phyloP scores from a whole-genome alignment of 2,329 filamentous ascomycete genomes.

The Aspergillus fischeri region DNA sequence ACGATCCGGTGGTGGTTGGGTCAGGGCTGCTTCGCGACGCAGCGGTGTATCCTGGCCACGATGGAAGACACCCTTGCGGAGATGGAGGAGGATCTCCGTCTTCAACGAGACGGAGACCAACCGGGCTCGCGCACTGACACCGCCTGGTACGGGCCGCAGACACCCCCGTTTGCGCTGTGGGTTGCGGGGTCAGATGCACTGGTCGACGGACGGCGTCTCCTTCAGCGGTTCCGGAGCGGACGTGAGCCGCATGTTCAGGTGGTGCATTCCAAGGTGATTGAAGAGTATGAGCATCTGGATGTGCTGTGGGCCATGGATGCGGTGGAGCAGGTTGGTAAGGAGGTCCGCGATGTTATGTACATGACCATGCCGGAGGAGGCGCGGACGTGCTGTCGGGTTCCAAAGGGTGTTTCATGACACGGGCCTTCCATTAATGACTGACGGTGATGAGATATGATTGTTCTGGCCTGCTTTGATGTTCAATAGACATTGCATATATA shows the following conservation, averaged over 20 bases:
- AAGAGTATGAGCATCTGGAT: conserved; percentile 89
- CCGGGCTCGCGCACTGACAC: conserved; percentile 34
- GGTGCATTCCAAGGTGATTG: conserved; percentile 77
- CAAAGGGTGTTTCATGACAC: conserved; percentile 43
- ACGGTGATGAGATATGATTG: neutral
- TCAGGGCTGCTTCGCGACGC: conserved; percentile 74
- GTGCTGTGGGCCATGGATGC: conserved; percentile 93
- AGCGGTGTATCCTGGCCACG: conserved; percentile 83
- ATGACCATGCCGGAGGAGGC: conserved; percentile 59
- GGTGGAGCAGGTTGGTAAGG: conserved; percentile 74
- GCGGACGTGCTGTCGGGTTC: conserved; percentile 58
- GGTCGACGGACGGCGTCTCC: conserved; percentile 72
- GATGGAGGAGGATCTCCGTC: conserved; percentile 33
- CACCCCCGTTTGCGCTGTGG: conserved; percentile 84
- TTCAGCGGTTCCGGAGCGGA: conserved; percentile 69
- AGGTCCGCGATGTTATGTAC: conserved; percentile 80
- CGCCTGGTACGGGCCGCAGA: conserved; percentile 78
- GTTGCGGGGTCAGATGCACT: conserved; percentile 77
- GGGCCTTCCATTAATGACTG: neutral
- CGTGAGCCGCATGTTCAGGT: conserved; percentile 77
- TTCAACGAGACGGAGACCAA: conserved; percentile 15
- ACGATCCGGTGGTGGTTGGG: conserved; percentile 96
- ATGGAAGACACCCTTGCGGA: conserved; percentile 66
- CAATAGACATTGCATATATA: neutral
- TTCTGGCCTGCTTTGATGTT: neutral